Evolutionary conservation across 1,284 basidiomycete genomes (phyloP).

Genomic region (Schizopora paradoxa): DNA sequence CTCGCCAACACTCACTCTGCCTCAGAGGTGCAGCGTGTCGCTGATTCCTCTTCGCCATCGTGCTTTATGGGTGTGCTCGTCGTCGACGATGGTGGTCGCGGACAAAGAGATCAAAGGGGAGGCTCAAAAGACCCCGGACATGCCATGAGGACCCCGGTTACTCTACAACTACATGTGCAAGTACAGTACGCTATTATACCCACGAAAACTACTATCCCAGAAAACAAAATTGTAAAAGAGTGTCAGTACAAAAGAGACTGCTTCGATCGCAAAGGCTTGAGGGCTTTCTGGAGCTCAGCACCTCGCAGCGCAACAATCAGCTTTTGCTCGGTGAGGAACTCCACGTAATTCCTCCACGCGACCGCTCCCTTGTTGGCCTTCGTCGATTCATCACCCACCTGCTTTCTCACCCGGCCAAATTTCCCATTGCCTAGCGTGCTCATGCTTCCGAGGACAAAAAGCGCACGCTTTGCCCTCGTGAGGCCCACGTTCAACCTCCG

Average conservation of each 20-base stretch:
- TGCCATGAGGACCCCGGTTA: not conserved
- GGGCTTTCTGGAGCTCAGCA: conserved; percentile 3
- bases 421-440: conserved; percentile 56
- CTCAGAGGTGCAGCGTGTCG: conserved; percentile 14
- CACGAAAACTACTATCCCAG: not conserved
- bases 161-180: not conserved
- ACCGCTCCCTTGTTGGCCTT: conserved; percentile 43
- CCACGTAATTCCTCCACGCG: conserved; percentile 56
- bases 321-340: conserved; percentile 45
- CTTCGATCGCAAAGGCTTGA: conserved; percentile 9
- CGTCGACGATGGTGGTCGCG: conserved; percentile 10
- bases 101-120: conserved; percentile 9
- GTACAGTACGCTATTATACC: not conserved
- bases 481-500: conserved; percentile 85
- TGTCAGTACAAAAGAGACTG: conserved; percentile 2
- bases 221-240: not conserved
- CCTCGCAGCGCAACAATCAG: conserved; percentile 39
- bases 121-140: not conserved
- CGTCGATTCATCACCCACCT: conserved; percentile 10
- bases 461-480: conserved; percentile 77
- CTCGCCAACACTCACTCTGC: conserved; percentile 16
- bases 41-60: conserved; percentile 18
- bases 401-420: conserved; percentile 21
- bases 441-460: conserved; percentile 79
- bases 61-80: conserved; percentile 5